Evolutionary conservation across 2,329 filamentous ascomycete genomes (phyloP).

Genomic region (Colletotrichum gloeosporioides): DNA sequence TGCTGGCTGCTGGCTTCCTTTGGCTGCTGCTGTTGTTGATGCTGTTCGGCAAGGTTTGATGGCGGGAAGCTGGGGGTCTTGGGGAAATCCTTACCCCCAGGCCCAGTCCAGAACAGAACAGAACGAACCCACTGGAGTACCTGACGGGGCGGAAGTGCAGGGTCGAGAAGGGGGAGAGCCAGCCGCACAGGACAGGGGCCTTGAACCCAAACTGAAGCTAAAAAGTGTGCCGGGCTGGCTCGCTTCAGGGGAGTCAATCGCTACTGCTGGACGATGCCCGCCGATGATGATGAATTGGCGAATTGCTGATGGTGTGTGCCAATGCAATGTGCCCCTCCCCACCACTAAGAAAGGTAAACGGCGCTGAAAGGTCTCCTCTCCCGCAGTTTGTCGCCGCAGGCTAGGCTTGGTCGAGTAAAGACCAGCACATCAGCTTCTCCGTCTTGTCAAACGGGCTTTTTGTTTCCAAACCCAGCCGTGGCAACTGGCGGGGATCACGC

Average conservation of each 20-base stretch:
- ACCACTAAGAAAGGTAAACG: not conserved
- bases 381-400: not conserved
- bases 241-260: conserved; percentile 15
- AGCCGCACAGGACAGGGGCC: conserved; percentile 14
- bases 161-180: not conserved
- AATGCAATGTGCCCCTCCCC: not conserved
- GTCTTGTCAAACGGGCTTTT: conserved; percentile 6
- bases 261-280: not conserved
- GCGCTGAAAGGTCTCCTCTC: not conserved
- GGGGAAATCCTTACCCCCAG: not conserved
- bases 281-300: conserved; percentile 11
- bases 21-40: not conserved
- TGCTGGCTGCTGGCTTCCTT: not conserved
- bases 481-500: not conserved
- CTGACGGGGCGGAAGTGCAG: not conserved
- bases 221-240: not conserved
- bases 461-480: not conserved
- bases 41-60: not conserved
- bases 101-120: not conserved
- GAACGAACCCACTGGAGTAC: not conserved
- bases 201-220: not conserved
- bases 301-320: conserved; percentile 11
- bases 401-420: conserved; percentile 12
- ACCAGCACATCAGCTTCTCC: not conserved
- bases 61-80: not conserved